A percentile compares a stretch with the other conserved stretches of the same genome.
These are phyloP conservation scores for Apiospora aurea DNA, from an alignment of 2,329 filamentous ascomycete species.

Conservation along the genomic window DNA sequence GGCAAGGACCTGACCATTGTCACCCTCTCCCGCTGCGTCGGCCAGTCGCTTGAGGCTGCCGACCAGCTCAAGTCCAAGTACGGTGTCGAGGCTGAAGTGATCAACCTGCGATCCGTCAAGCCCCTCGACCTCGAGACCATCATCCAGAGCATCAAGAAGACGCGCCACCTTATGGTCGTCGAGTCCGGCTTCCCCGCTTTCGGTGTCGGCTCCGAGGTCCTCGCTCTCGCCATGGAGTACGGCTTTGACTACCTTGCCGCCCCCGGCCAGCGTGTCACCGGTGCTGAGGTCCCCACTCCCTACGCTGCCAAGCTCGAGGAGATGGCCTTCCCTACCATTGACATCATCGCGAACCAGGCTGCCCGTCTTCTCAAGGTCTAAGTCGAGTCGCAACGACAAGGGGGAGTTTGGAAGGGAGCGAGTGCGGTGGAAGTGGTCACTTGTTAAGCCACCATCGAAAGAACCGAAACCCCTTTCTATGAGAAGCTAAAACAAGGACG, in stretches of 20 bases:
- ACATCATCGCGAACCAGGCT: conserved; percentile 85
- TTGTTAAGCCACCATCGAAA: conserved; percentile 4
- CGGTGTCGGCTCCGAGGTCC: conserved; percentile 90
- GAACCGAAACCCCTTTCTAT: not conserved
- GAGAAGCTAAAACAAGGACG: not conserved
- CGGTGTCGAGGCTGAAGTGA: conserved; percentile 92
- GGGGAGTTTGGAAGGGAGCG: not conserved
- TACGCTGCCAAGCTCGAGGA: conserved; percentile 94
- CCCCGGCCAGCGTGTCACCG: conserved; percentile 91
- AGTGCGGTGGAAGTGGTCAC: conserved; percentile 3
- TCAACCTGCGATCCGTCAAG: conserved; percentile 98
- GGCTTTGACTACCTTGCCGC: conserved; percentile 97
- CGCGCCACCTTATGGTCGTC: conserved; percentile 85
- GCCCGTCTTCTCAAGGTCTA: conserved; percentile 76
- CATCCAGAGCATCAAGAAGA: conserved; percentile 98
- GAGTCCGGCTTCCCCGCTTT: conserved; percentile 97
- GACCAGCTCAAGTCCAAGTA: conserved; percentile 96
- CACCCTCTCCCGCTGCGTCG: conserved; percentile 92
- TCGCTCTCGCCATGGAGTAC: conserved; percentile 96
- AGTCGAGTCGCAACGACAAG: not conserved
- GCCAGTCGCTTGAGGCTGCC: conserved; percentile 86
- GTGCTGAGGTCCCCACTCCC: conserved; percentile 95
- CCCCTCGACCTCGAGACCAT: conserved; percentile 95
- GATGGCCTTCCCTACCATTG: conserved; percentile 92
- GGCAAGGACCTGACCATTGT: conserved; percentile 98